A percentile compares a stretch with the other conserved stretches of the same genome.
phyloP scores from a whole-genome alignment of 139 green algal genomes.

The Micromonas pusilla region DNA sequence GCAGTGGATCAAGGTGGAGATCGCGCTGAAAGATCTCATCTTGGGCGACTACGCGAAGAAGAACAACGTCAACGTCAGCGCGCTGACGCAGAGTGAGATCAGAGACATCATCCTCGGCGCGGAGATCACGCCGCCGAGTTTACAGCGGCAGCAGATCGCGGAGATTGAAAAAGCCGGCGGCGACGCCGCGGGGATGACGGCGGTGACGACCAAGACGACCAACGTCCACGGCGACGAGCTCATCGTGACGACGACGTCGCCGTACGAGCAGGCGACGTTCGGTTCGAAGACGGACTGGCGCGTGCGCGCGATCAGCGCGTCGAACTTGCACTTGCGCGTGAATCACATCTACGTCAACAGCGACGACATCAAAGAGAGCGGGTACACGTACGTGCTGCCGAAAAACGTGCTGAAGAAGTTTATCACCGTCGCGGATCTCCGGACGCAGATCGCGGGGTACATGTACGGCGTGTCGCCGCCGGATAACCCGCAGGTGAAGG shows the following conservation, averaged over 20 bases:
- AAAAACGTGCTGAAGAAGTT: conserved; percentile 99
- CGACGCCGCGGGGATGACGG: conserved; percentile 64
- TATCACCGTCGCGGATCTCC: conserved; percentile 94
- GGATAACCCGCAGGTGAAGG: conserved; percentile 95
- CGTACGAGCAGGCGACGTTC: conserved; percentile 94
- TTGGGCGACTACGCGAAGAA: conserved; percentile 98
- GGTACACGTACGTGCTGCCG: conserved; percentile 97
- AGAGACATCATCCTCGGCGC: conserved; percentile 98
- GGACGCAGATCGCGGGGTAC: conserved; percentile 81
- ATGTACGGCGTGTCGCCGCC: conserved; percentile 91
- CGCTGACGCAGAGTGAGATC: conserved; percentile 94
- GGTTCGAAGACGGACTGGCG: conserved; percentile 97
- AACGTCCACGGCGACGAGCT: conserved; percentile 96
- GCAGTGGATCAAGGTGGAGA: conserved; percentile 95
- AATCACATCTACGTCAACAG: conserved; percentile 99
- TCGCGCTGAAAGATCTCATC: conserved; percentile 81
- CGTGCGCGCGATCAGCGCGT: conserved; percentile 87
- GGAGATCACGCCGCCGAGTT: conserved; percentile 91
- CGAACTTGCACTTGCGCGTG: conserved; percentile 97
- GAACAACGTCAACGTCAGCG: conserved; percentile 97
- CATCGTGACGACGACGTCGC: conserved; percentile 93
- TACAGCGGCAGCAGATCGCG: conserved; percentile 97
- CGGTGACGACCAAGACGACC: conserved; percentile 86
- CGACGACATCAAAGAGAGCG: conserved; percentile 87
- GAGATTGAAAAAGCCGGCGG: conserved; percentile 89